These are phyloP conservation scores for Aureobasidium vineae DNA, from an alignment of 2,329 filamentous ascomycete genomes.

Conservation along the genomic window DNA sequence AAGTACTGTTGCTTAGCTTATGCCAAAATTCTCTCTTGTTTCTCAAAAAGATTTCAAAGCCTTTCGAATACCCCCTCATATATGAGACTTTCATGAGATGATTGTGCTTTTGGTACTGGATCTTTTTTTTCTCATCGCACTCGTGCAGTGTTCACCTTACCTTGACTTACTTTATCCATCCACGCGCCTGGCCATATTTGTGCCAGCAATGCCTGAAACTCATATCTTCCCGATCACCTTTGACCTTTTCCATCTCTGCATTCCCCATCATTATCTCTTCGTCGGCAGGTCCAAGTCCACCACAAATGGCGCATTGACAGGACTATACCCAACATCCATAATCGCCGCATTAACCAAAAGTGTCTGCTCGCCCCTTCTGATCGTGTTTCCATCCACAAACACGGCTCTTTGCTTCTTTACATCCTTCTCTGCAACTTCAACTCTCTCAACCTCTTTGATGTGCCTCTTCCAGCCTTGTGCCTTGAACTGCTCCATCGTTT, in stretches of 20 bases:
- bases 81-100: slow-evolving; percentile 8
- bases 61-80: slow-evolving; percentile 20
- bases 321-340: slow-evolving; percentile 51
- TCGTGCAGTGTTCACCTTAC: not conserved
- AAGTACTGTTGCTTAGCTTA: slow-evolving; percentile 24
- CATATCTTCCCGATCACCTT: not conserved
- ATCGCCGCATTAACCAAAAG: slow-evolving; percentile 60
- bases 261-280: not conserved
- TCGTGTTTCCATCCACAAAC: slow-evolving; percentile 35
- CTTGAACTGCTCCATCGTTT: slow-evolving; percentile 39
- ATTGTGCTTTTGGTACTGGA: slow-evolving; percentile 11
- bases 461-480: slow-evolving; percentile 31
- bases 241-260: not conserved
- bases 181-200: not conserved
- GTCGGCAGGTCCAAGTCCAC: slow-evolving; percentile 52
- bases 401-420: slow-evolving; percentile 36
- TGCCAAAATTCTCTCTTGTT: slow-evolving; percentile 18
- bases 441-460: slow-evolving; percentile 27
- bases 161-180: not conserved
- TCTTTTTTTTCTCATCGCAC: not conserved
- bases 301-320: slow-evolving; percentile 55
- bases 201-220: too few species aligned
- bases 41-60: slow-evolving; percentile 22
- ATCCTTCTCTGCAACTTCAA: slow-evolving; percentile 30
- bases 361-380: slow-evolving; percentile 53